Percentiles rank a stretch among this genome's conserved stretches.
phyloP scores from a whole-genome alignment of 768 basidiomycete genomes.

The Dentipellis sp. region DNA sequence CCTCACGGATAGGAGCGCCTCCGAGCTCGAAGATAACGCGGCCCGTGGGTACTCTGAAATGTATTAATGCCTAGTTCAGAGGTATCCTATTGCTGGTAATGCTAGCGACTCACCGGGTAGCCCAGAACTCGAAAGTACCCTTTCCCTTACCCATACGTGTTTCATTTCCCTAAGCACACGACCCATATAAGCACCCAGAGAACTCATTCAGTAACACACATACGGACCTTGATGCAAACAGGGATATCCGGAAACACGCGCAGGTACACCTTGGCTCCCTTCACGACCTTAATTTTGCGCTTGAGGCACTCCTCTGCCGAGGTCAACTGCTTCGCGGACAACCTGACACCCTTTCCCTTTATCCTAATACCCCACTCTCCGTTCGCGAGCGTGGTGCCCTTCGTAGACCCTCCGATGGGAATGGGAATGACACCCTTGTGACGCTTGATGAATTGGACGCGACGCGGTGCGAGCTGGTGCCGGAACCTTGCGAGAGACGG shows the following conservation, averaged over 20 bases:
- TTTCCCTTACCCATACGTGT: slow-evolving; percentile 99
- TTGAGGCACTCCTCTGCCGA: slow-evolving; percentile 83
- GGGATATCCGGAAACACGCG: slow-evolving; percentile 95
- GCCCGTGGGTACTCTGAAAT: slow-evolving; percentile 70
- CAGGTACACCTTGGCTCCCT: slow-evolving; percentile 79
- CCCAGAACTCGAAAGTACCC: slow-evolving; percentile 96
- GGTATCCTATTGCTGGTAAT: too few species aligned
- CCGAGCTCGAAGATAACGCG: slow-evolving; percentile 94
- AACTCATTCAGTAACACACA: slow-evolving; percentile 11
- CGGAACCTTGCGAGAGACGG: slow-evolving; percentile 17
- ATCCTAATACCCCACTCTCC: slow-evolving; percentile 92
- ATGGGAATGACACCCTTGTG: slow-evolving; percentile 88
- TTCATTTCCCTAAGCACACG: slow-evolving; percentile 70
- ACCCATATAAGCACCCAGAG: background rate
- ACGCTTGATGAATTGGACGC: slow-evolving; percentile 76
- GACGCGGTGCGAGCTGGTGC: slow-evolving; percentile 68
- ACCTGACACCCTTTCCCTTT: slow-evolving; percentile 67
- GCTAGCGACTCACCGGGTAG: slow-evolving; percentile 58
- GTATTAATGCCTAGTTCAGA: background rate
- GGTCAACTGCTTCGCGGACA: slow-evolving; percentile 85
- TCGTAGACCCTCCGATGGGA: slow-evolving; percentile 82
- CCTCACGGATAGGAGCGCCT: slow-evolving; percentile 81
- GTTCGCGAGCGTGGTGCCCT: slow-evolving; percentile 86
- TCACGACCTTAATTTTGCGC: slow-evolving; percentile 82
- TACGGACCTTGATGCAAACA: slow-evolving; percentile 86